Evolutionary conservation across 2,329 filamentous ascomycete genomes (phyloP).

Genomic region (Ophiostoma tasmaniense): DNA sequence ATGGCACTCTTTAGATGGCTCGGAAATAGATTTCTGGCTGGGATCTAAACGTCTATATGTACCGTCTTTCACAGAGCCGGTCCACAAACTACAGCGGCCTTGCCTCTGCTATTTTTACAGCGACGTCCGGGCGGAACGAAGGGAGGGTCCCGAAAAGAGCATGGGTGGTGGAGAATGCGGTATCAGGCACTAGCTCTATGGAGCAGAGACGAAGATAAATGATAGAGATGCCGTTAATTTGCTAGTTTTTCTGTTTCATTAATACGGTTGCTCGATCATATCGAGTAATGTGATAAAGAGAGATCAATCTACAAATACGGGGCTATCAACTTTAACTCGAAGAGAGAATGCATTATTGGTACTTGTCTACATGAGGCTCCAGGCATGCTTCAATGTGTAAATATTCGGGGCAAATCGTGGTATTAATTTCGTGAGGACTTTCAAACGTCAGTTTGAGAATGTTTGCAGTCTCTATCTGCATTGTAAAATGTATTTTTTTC

Average conservation of each 20-base stretch:
- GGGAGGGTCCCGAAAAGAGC: background rate
- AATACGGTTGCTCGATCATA: constrained; percentile 9
- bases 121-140: background rate
- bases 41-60: background rate
- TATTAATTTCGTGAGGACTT: background rate
- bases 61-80: background rate
- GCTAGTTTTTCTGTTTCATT: constrained; percentile 2
- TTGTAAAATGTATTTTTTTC: too few species aligned
- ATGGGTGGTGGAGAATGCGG: constrained; percentile 1
- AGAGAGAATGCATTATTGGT: background rate
- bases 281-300: constrained; percentile 9
- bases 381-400: background rate
- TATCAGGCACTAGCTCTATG: constrained; percentile 5
- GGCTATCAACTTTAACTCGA: background rate
- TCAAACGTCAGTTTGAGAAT: background rate
- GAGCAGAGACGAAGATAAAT: background rate
- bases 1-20: background rate
- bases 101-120: background rate
- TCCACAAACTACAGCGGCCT: background rate
- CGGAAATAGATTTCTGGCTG: background rate
- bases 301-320: background rate
- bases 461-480: background rate
- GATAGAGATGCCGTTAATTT: background rate
- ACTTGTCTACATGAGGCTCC: background rate
- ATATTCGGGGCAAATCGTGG: background rate